phyloP scores from a whole-genome alignment of 306 rosid species.

The Malus fusca region DNA sequence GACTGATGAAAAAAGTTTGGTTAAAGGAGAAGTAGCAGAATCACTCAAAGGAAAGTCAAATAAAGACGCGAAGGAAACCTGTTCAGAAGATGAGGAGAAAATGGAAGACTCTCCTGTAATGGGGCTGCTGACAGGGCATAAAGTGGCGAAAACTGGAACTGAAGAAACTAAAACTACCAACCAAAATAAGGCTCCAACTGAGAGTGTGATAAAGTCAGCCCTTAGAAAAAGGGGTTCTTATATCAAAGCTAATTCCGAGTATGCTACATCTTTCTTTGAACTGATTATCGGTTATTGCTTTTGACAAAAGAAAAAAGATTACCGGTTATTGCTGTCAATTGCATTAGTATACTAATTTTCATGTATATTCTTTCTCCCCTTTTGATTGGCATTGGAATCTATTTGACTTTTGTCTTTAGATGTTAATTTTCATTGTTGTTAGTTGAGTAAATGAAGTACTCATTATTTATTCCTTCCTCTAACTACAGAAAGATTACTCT shows the following conservation, averaged over 20 bases:
- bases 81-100: conserved; percentile 49
- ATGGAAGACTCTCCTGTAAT: conserved; percentile 75
- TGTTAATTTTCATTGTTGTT: background rate
- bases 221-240: conserved; percentile 60
- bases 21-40: conserved; percentile 37
- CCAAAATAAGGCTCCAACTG: conserved; percentile 46
- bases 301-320: too few relatives aligned
- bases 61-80: conserved; percentile 38
- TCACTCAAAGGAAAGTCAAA: conserved; percentile 36
- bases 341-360: background rate
- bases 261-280: conserved; percentile 31
- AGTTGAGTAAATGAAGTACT: background rate
- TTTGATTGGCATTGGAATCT: background rate
- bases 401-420: background rate
- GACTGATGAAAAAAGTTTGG: conserved; percentile 36
- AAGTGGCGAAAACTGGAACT: conserved; percentile 28
- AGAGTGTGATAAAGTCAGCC: conserved; percentile 60
- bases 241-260: conserved; percentile 79
- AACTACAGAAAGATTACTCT: conserved; percentile 58
- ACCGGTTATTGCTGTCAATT: background rate
- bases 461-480: background rate
- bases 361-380: background rate
- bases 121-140: conserved; percentile 54
- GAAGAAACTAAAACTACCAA: conserved; percentile 39
- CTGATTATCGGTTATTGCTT: background rate